Percentiles rank a stretch among this genome's conserved stretches.
These are phyloP conservation scores for Solanum piurae DNA, from an alignment of 257 asterid species.

Conservation along the genomic window DNA sequence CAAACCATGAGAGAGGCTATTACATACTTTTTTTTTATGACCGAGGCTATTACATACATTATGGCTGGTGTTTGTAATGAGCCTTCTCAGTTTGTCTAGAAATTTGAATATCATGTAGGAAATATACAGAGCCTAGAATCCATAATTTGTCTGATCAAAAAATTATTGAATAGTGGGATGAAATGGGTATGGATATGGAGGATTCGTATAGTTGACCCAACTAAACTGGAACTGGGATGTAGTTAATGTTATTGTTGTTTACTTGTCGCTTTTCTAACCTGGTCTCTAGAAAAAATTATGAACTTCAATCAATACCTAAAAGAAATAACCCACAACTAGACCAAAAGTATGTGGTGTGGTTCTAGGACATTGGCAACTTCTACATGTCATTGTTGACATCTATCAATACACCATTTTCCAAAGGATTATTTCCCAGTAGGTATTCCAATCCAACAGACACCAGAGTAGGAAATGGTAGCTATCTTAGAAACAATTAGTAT, in stretches of 20 bases:
- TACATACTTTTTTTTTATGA: neutral
- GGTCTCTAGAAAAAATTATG: neutral
- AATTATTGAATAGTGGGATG: neutral
- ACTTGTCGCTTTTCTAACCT: neutral
- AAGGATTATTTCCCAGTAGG: neutral
- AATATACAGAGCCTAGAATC: neutral
- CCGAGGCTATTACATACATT: neutral
- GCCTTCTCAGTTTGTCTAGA: neutral
- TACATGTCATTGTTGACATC: neutral
- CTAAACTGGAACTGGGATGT: neutral
- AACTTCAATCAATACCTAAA: neutral
- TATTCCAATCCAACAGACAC: neutral
- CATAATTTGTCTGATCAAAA: neutral
- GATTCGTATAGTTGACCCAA: neutral
- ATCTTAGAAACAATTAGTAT: neutral
- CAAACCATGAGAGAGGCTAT: neutral
- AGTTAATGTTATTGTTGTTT: neutral
- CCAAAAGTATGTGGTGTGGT: neutral
- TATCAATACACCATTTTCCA: neutral
- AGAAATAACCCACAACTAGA: neutral
- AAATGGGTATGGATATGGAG: neutral
- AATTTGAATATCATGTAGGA: neutral
- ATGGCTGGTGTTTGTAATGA: neutral
- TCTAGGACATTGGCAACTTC: neutral
- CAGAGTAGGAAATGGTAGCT: neutral